phyloP scores from a whole-genome alignment of 805 yeast species.

The Lachancea cidri region DNA sequence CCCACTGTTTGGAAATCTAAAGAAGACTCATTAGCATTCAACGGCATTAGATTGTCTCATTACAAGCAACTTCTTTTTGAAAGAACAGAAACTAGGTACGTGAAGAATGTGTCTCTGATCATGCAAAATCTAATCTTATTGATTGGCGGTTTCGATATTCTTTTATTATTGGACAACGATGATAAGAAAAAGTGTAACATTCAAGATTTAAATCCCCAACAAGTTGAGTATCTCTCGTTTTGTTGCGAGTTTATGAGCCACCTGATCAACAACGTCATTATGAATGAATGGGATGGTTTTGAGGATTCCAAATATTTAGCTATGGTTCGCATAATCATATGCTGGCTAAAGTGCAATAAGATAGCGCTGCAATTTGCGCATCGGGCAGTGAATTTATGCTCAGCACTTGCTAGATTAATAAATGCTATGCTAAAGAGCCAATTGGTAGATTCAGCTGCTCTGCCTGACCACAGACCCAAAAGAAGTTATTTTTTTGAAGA shows the following conservation, averaged over 20 bases:
- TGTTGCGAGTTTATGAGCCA: constrained; percentile 38
- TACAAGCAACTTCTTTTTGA: constrained; percentile 18
- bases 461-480: constrained; percentile 9
- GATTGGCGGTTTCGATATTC: constrained; percentile 28
- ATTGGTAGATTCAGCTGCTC: not conserved
- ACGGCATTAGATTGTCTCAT: constrained; percentile 15
- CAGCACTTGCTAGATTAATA: constrained; percentile 26
- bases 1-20: constrained; percentile 21
- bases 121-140: constrained; percentile 20
- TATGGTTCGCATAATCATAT: constrained; percentile 45
- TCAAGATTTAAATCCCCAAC: constrained; percentile 1
- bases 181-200: constrained; percentile 1
- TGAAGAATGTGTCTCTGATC: constrained; percentile 23
- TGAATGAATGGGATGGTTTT: constrained; percentile 24
- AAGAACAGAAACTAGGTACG: constrained; percentile 23
- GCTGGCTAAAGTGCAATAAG: constrained; percentile 54
- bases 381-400: constrained; percentile 30
- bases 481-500: constrained; percentile 15
- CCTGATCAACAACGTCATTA: constrained; percentile 31
- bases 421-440: constrained; percentile 26
- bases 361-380: constrained; percentile 36
- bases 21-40: constrained; percentile 7
- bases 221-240: constrained; percentile 34
- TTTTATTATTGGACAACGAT: constrained; percentile 7
- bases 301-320: constrained; percentile 27